Base-by-base conservation (phyloP, 768 basidiomycete species). In the Trametes cingulata region DNA sequence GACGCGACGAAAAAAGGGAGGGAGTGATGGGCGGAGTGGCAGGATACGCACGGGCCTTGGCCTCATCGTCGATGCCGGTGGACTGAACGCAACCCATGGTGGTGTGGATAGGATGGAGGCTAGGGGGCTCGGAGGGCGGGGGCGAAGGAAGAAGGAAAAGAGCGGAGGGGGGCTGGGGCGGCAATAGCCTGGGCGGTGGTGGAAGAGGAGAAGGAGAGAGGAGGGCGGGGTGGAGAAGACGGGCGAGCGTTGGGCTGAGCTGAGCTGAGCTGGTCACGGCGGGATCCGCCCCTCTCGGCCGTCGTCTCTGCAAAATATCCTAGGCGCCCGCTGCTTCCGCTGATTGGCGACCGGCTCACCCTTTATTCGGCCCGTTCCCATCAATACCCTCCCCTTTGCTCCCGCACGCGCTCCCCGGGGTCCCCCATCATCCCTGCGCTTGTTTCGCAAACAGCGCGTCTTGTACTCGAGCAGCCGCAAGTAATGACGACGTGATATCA, bases 11-110 rank as follows among this genome's bases (percentile, higher is more conserved):
- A 45, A 35, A 22, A 49, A 56, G 29, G 24, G 41, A 54, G 20
- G 43, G 22, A 52, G 45, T 58, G 48, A 20, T 14, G 56, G 19
- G 12, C 53, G 43, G 43, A 24, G 35, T 22, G 33, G 37, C 33
- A 20, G 50, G 33, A 55, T n/a, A 56, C 88, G 77, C 62, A 91
- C 89, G 86, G 70, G 89, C 89, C 75, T 88, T 91, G 55, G 90
- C 90, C 78, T 89, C 89, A 68, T 86, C 87, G 72, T 92, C 88
- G 66, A 87, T 76, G 59, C 79, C 81, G 12, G 87, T 76, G 49
- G 86, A 87, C 74, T 88, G 86, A 9, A 85, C 85, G 66, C 88
- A 91, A 76, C 88, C 88, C 88, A 91, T 90, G 67, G 60, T 64
- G 61, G 90, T 67, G 61, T 64, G 61, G 61, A 54, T 53, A 60